A percentile compares a stretch with the other conserved stretches of the same genome.
Evolutionary conservation across 2,329 filamentous ascomycete species (phyloP).

Genomic region (Aureobasidium uvarum): DNA sequence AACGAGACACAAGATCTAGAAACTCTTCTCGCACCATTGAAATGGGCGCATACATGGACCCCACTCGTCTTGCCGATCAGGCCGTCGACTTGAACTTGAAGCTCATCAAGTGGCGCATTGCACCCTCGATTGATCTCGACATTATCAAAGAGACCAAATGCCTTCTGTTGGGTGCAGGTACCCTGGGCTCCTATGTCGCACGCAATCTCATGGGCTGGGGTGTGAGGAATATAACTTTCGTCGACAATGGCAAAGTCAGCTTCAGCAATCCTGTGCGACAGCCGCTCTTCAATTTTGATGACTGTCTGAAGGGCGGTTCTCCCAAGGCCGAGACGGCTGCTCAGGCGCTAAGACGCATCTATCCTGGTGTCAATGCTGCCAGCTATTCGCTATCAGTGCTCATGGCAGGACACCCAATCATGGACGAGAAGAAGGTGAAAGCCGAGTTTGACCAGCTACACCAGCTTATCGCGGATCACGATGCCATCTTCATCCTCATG

Average conservation of each 20-base stretch:
- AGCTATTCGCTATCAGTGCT: slow-evolving; percentile 84
- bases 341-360: slow-evolving; percentile 77
- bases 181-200: slow-evolving; percentile 89
- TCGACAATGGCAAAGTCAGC: slow-evolving; percentile 89
- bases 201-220: slow-evolving; percentile 94
- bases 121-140: slow-evolving; percentile 82
- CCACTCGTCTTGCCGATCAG: slow-evolving; percentile 80
- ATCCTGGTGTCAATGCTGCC: slow-evolving; percentile 79
- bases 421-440: slow-evolving; percentile 66
- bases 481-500: slow-evolving; percentile 95
- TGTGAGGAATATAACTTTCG: slow-evolving; percentile 89
- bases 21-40: slow-evolving; percentile 75
- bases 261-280: slow-evolving; percentile 97
- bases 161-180: slow-evolving; percentile 86
- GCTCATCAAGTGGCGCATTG: slow-evolving; percentile 98
- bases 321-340: slow-evolving; percentile 81
- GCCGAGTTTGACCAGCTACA: slow-evolving; percentile 73
- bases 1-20: slow-evolving; percentile 76
- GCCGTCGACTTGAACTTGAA: slow-evolving; percentile 96
- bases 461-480: slow-evolving; percentile 75
- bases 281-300: slow-evolving; percentile 84
- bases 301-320: slow-evolving; percentile 81
- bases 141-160: slow-evolving; percentile 87
- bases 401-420: slow-evolving; percentile 90
- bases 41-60: slow-evolving; percentile 91